These are phyloP conservation scores for Saururus chinensis DNA, from an alignment of 164 flowering plant species.

Conservation along the genomic window DNA sequence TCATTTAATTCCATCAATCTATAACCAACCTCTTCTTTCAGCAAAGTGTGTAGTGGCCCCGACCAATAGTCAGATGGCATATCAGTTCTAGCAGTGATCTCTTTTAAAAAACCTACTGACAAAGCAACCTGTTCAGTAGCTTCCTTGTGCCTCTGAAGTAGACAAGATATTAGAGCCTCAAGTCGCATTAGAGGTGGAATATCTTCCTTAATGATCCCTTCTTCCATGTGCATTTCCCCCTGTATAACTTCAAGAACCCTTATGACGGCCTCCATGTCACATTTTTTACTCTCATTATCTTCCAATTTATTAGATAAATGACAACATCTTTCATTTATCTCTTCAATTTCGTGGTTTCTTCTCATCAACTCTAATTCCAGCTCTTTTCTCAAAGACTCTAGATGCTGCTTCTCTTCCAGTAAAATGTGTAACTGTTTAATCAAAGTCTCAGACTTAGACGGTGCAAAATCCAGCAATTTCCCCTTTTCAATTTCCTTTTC, in stretches of 20 bases:
- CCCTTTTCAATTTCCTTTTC: conserved; percentile 14
- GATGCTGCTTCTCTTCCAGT: conserved; percentile 37
- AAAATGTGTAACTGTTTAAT: conserved; percentile 29
- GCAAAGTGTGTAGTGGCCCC: conserved; percentile 3
- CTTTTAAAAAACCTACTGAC: conserved; percentile 8
- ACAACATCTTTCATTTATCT: conserved; percentile 25
- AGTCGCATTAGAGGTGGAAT: conserved; percentile 26
- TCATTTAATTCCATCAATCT: conserved; percentile 30
- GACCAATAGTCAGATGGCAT: conserved; percentile 1
- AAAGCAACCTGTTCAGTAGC: conserved; percentile 24
- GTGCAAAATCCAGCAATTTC: conserved; percentile 25
- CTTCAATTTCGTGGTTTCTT: conserved; percentile 32
- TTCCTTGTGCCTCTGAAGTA: conserved; percentile 48
- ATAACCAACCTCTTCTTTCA: conserved; percentile 29
- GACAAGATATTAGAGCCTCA: conserved; percentile 35
- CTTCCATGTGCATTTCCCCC: conserved; percentile 25
- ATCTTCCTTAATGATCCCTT: conserved; percentile 16
- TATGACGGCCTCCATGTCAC: conserved; percentile 13
- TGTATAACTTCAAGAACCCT: conserved; percentile 42
- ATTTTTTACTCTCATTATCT: conserved; percentile 2
- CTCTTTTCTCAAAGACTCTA: conserved; percentile 29
- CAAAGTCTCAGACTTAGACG: conserved; percentile 24
- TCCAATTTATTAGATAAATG: conserved; percentile 9
- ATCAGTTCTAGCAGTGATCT: conserved; percentile 3
- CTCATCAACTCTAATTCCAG: conserved; percentile 38